Conservation (phyloP, 371 early-diverging fungal genomes). For the Batkoa obscura region DNA sequence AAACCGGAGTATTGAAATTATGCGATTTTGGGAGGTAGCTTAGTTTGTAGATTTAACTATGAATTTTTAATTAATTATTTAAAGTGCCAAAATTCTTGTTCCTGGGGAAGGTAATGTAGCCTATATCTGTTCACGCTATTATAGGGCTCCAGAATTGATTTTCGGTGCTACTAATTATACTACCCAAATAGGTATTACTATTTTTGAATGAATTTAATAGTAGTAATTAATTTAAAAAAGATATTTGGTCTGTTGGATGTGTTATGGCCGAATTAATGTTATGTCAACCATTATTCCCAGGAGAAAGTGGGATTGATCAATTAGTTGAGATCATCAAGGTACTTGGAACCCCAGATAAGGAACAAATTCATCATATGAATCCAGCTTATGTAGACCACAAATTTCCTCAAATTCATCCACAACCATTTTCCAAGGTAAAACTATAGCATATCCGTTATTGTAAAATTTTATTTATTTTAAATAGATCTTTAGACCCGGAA, state of each 20-base stretch:
- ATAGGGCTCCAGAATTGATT: constrained; percentile 96
- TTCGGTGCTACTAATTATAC: constrained; percentile 94
- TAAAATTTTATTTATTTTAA: background rate
- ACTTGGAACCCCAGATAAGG: constrained; percentile 93
- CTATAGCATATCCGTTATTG: background rate
- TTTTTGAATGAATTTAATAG: background rate
- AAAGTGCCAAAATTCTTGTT: constrained; percentile 80
- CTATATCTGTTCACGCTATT: constrained; percentile 97
- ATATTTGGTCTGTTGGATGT: constrained; percentile 98
- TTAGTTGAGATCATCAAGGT: constrained; percentile 98
- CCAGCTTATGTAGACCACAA: constrained; percentile 93
- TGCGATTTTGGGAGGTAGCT: constrained; percentile 93
- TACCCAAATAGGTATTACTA: constrained; percentile 50
- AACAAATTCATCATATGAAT: constrained; percentile 91
- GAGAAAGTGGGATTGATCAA: constrained; percentile 98
- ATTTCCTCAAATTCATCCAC: constrained; percentile 93
- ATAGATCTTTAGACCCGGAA: constrained; percentile 64
- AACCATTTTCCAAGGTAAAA: constrained; percentile 61
- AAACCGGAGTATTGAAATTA: constrained; percentile 78
- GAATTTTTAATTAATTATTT: background rate
- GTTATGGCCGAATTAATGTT: constrained; percentile 98
- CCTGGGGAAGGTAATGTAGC: constrained; percentile 91
- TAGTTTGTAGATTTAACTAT: constrained; percentile 1
- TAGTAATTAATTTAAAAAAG: constrained; percentile 13
- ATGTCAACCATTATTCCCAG: constrained; percentile 93